Evolutionary conservation across 2,329 filamentous ascomycete species (phyloP).

Genomic region (Spiromastix sp.): DNA sequence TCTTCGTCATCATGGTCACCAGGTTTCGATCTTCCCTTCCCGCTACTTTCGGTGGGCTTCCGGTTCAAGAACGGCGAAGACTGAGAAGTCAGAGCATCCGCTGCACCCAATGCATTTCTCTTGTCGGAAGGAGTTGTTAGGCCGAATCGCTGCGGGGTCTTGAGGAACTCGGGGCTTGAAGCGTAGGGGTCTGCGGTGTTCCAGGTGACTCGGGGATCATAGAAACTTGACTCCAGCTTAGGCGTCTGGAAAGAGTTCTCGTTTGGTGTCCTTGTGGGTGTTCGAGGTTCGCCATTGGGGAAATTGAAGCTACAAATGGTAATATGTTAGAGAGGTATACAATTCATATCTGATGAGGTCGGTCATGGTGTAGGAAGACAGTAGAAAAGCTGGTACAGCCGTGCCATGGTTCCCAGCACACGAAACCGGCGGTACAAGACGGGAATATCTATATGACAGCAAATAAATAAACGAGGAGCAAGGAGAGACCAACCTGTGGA

Average conservation of each 20-base stretch:
- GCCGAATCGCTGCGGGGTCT: conserved; percentile 30
- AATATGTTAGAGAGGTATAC: conserved; percentile 18
- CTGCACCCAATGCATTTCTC: too few species aligned
- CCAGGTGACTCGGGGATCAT: conserved; percentile 37
- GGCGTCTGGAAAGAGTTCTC: conserved; percentile 34
- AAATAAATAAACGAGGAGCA: conserved; percentile 14
- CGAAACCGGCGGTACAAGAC: not conserved
- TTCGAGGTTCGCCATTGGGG: conserved; percentile 37
- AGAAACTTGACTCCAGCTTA: conserved; percentile 38
- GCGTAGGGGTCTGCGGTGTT: conserved; percentile 37
- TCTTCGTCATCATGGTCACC: conserved; percentile 6
- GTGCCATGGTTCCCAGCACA: too few species aligned
- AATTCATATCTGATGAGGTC: not conserved
- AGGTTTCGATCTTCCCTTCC: not conserved
- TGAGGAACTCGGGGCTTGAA: conserved; percentile 36
- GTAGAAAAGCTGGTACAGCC: not conserved
- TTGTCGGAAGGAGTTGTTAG: conserved; percentile 25
- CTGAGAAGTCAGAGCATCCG: too few species aligned
- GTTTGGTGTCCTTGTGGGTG: conserved; percentile 35
- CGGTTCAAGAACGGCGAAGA: too few species aligned
- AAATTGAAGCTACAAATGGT: conserved; percentile 34
- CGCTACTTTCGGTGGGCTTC: conserved; percentile 11
- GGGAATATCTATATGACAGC: not conserved
- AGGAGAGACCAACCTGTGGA: conserved; percentile 35
- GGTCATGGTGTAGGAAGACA: not conserved